Evolutionary conservation across 2,329 filamentous ascomycete species (phyloP).

Genomic region (Apiospora arundinis): DNA sequence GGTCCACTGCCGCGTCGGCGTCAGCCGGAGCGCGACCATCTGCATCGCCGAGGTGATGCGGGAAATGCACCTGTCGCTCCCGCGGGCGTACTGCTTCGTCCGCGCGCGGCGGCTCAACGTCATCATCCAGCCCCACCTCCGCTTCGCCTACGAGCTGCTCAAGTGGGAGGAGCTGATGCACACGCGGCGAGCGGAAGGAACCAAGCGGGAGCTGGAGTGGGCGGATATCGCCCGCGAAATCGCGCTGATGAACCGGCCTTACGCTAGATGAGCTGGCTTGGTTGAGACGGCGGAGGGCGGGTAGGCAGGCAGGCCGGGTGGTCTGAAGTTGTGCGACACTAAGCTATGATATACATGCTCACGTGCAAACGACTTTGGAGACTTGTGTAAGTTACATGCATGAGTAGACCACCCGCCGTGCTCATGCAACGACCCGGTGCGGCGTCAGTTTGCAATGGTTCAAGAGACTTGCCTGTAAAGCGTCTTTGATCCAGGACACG

Average conservation of each 20-base stretch:
- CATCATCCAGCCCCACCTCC: conserved; percentile 95
- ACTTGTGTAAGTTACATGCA: background rate
- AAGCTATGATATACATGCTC: background rate
- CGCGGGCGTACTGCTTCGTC: conserved; percentile 94
- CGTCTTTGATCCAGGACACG: background rate
- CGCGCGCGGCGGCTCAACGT: conserved; percentile 92
- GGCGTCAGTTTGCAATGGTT: background rate
- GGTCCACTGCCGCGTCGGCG: conserved; percentile 95
- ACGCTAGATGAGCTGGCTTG: conserved; percentile 64
- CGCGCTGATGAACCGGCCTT: conserved; percentile 94
- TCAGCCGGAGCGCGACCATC: conserved; percentile 94
- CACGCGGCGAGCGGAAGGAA: conserved; percentile 50
- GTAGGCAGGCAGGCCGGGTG: background rate
- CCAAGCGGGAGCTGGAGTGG: conserved; percentile 90
- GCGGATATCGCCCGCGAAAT: conserved; percentile 86
- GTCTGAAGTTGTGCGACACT: background rate
- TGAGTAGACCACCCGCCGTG: background rate
- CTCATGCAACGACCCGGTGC: background rate
- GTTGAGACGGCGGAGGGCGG: background rate
- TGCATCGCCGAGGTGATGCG: conserved; percentile 99
- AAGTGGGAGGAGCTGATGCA: conserved; percentile 90
- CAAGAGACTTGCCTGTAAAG: background rate
- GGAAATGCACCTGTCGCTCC: conserved; percentile 78
- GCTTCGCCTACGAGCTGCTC: conserved; percentile 92
- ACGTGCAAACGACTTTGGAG: background rate